phyloP scores from a whole-genome alignment of 2,329 filamentous ascomycete species.

The Trichocomaceae sp. region DNA sequence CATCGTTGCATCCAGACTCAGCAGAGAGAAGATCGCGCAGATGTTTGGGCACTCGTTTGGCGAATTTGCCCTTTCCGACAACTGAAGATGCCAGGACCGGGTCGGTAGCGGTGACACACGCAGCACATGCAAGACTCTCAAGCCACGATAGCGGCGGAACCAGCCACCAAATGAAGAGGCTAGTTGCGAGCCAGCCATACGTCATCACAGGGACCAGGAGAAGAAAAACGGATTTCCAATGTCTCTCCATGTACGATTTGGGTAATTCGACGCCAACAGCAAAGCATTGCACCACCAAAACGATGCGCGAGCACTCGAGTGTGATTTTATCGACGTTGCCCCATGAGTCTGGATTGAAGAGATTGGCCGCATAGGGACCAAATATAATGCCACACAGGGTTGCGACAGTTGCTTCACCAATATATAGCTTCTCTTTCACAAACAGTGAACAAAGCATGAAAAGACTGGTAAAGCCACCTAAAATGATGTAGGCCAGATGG shows the following conservation, averaged over 20 bases:
- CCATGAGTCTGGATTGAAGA: constrained; percentile 57
- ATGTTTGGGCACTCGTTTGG: constrained; percentile 95
- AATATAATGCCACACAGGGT: constrained; percentile 66
- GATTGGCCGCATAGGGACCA: constrained; percentile 58
- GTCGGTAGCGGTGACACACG: constrained; percentile 95
- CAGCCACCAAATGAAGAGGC: constrained; percentile 92
- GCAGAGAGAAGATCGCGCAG: constrained; percentile 88
- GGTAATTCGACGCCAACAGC: constrained; percentile 66
- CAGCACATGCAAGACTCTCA: constrained; percentile 77
- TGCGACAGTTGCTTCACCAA: constrained; percentile 93
- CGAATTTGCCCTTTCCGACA: constrained; percentile 97
- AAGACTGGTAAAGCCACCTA: constrained; percentile 92
- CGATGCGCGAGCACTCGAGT: constrained; percentile 64
- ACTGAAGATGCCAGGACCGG: constrained; percentile 95
- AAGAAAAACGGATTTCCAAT: constrained; percentile 88
- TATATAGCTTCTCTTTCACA: constrained; percentile 98
- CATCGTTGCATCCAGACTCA: constrained; percentile 97
- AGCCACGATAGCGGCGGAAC: constrained; percentile 74
- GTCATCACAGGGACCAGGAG: constrained; percentile 95
- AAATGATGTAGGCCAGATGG: constrained; percentile 96
- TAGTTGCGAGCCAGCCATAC: constrained; percentile 75
- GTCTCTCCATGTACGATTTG: constrained; percentile 83
- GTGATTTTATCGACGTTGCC: constrained; percentile 63
- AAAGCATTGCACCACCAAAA: constrained; percentile 67
- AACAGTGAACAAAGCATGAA: constrained; percentile 98